These are phyloP conservation scores for Pichia pseudocactophila DNA, from an alignment of 805 yeast genomes.

Conservation along the genomic window DNA sequence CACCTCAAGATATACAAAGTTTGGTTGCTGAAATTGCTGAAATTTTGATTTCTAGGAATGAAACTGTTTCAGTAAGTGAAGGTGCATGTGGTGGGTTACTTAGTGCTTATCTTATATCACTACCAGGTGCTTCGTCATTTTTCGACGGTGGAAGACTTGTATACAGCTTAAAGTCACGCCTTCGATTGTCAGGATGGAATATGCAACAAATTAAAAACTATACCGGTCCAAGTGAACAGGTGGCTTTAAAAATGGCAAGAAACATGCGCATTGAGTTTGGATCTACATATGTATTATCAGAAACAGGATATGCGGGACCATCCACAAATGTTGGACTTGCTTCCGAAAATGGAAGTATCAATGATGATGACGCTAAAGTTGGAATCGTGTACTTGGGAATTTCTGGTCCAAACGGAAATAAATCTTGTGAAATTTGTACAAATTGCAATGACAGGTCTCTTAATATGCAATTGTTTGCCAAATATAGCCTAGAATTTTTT, in stretches of 20 bases:
- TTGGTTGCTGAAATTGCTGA: conserved; percentile 52
- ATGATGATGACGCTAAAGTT: conserved; percentile 28
- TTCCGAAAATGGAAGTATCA: conserved; percentile 29
- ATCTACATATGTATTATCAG: conserved; percentile 72
- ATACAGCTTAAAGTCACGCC: conserved; percentile 65
- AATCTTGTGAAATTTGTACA: conserved; percentile 38
- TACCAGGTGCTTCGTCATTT: conserved; percentile 79
- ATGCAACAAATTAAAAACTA: conserved; percentile 58
- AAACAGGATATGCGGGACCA: conserved; percentile 87
- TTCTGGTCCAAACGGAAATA: conserved; percentile 53
- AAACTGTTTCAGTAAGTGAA: conserved; percentile 73
- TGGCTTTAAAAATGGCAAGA: conserved; percentile 68
- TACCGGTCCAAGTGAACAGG: conserved; percentile 76
- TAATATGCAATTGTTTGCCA: conserved; percentile 75
- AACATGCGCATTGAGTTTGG: conserved; percentile 75
- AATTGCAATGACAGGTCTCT: conserved; percentile 42
- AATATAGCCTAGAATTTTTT: conserved; percentile 33
- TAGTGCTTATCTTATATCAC: conserved; percentile 70
- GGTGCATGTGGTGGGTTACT: conserved; percentile 87
- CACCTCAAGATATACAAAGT: conserved; percentile 44
- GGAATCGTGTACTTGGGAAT: conserved; percentile 71
- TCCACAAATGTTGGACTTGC: conserved; percentile 30
- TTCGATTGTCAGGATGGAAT: conserved; percentile 73
- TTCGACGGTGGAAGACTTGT: conserved; percentile 80
- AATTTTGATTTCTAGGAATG: conserved; percentile 41